These are phyloP conservation scores for Ogataea polymorpha DNA, from an alignment of 805 yeast genomes.

Conservation along the genomic window DNA sequence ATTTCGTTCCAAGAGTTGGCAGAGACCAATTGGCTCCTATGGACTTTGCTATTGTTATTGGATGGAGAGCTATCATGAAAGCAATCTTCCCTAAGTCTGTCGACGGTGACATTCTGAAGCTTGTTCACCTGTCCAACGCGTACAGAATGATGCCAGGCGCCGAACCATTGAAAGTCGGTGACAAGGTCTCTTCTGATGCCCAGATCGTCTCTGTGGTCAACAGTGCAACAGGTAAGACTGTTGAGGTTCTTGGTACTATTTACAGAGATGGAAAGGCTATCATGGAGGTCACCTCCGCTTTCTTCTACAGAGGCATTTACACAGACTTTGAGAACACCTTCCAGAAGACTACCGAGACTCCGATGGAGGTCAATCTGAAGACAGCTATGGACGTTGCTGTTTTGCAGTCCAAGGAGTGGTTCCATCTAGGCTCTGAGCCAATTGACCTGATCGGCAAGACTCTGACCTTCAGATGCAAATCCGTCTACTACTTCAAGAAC, in stretches of 20 bases:
- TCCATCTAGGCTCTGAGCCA: conserved; percentile 69
- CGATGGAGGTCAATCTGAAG: conserved; percentile 71
- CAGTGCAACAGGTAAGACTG: conserved; percentile 91
- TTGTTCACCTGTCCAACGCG: conserved; percentile 93
- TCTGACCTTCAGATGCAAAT: conserved; percentile 84
- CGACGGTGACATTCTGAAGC: conserved; percentile 91
- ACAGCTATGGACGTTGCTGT: conserved; percentile 90
- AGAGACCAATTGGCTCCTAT: conserved; percentile 89
- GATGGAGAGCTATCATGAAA: conserved; percentile 97
- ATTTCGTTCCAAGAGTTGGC: conserved; percentile 85
- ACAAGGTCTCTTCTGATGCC: conserved; percentile 77
- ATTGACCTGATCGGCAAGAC: conserved; percentile 74
- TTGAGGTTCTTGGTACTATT: conserved; percentile 89
- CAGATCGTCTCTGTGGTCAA: conserved; percentile 84
- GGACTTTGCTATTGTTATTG: conserved; percentile 98
- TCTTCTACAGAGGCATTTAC: conserved; percentile 94
- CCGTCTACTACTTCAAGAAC: conserved; percentile 77
- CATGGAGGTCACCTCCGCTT: conserved; percentile 90
- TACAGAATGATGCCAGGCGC: conserved; percentile 93
- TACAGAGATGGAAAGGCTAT: conserved; percentile 74
- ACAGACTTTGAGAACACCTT: conserved; percentile 87
- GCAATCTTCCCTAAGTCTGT: conserved; percentile 96
- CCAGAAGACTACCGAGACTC: conserved; percentile 82
- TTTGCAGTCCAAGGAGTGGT: conserved; percentile 95
- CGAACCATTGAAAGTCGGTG: conserved; percentile 83